Evolutionary conservation across 257 asterid species (phyloP).

Genomic region (Nicotiana sylvestris): DNA sequence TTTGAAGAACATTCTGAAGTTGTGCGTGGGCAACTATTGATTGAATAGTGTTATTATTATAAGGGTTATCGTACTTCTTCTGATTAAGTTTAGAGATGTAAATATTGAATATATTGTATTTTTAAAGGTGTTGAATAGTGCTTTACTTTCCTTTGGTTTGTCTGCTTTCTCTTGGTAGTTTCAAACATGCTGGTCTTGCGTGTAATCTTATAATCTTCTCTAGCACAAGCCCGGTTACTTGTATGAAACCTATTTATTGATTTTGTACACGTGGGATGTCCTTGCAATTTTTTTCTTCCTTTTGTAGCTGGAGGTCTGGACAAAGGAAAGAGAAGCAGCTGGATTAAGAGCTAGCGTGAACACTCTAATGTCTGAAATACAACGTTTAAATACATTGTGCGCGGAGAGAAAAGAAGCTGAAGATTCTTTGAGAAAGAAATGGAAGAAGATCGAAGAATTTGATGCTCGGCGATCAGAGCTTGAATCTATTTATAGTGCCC

Average conservation of each 20-base stretch:
- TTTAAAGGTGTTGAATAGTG: background rate
- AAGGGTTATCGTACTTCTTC: background rate
- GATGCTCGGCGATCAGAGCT: conserved; percentile 97
- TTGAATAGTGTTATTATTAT: background rate
- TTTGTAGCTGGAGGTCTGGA: conserved; percentile 90
- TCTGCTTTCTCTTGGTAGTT: conserved; percentile 6
- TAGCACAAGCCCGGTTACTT: background rate
- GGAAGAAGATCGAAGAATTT: conserved; percentile 98
- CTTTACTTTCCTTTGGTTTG: background rate
- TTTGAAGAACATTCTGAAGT: background rate
- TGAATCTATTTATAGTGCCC: conserved; percentile 75
- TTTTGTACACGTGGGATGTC: conserved; percentile 12
- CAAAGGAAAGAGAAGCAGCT: conserved; percentile 94
- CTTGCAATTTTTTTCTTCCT: conserved; percentile 17
- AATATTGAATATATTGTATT: background rate
- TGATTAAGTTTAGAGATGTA: background rate
- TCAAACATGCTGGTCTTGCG: background rate
- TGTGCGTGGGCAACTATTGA: background rate
- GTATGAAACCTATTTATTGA: background rate
- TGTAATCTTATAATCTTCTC: background rate
- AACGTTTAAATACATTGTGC: conserved; percentile 79
- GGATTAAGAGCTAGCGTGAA: conserved; percentile 84
- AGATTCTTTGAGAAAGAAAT: conserved; percentile 82
- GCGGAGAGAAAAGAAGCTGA: conserved; percentile 99
- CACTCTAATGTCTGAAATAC: conserved; percentile 79